Evolutionary conservation across 805 yeast species (phyloP).

Genomic region (Candida stauntonica): DNA sequence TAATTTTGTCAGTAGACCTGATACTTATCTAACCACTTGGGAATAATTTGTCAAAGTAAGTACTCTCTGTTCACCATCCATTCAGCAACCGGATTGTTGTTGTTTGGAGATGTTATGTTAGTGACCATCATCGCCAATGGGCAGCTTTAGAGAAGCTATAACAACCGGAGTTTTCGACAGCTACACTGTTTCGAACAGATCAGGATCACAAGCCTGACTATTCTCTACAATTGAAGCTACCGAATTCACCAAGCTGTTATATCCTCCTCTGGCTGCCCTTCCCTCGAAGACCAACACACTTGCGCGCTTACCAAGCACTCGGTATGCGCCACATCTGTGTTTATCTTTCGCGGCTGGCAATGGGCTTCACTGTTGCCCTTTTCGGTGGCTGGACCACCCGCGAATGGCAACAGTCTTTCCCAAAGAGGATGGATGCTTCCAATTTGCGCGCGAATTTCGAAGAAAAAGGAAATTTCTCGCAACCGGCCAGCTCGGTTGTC

Average conservation of each 20-base stretch:
- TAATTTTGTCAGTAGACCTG: constrained; percentile 6
- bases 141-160: no score
- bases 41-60: constrained; percentile 15
- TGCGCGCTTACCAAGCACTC: not conserved
- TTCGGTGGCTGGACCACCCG: constrained; percentile 1
- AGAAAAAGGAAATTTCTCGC: constrained; percentile 1
- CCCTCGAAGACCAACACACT: no score
- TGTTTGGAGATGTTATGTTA: no score
- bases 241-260: no score
- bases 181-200: no score
- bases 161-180: no score
- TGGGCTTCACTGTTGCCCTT: constrained; percentile 3
- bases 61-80: not conserved
- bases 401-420: not conserved
- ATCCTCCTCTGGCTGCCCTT: no score
- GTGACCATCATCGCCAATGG: no score
- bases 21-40: constrained; percentile 8
- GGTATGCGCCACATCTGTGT: constrained; percentile 4
- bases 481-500: constrained; percentile 1
- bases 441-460: constrained; percentile 1
- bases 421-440: no score
- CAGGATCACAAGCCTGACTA: no score
- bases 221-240: no score
- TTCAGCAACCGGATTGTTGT: no score
- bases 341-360: constrained; percentile 3